Evolutionary conservation across 2,329 filamentous ascomycete genomes (phyloP), one percentile per base, ranked within the genome.

Genomic region (Aspergillaceae sp.): DNA sequence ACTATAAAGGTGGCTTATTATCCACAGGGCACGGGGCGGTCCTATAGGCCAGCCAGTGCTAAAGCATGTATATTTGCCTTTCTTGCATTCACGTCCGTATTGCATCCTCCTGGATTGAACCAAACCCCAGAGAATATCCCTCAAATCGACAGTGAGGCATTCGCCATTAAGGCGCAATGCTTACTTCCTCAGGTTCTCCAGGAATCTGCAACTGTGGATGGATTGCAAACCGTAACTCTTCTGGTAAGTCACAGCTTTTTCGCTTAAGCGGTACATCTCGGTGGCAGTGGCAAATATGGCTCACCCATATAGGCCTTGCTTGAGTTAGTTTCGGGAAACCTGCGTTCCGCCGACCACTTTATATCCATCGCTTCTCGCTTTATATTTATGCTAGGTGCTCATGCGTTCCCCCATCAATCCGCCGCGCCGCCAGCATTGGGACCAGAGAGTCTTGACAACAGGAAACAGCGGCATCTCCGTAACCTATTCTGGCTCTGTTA

Each of bases 401-500:
- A 79, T 46, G 61, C 56, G 0, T 43, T 59, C 4, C 47, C 50
- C 26, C 51, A 46, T 29, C 45, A 40, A 54, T 58, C 35, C 56
- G 60, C 6, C 29, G 48, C 41, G 26, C 30, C 49, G 64, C 71
- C 29, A 4, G 29, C 37, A 7, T 50, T 46, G 4, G 42, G 34
- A 10, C 45, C 38, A 10, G 46, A 48, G 19, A 49, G 51, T 8
- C 53, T 42, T n/a, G 44, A 51, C 9, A 40, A 48, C 27, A 53
- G 55, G 43, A 53, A 47, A 5, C 56, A 60, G 9, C 43, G 53
- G 4, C 64, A 68, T 30, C 45, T 64, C 4, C 64, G 67, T 4
- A 63, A 64, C 42, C 36, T 79, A 0, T 80, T 80, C 53, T 80
- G 78, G 76, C 52, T 79, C 4, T 73, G 71, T 50, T 80, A 78